Evolutionary conservation across 192 early-diverging fungal genomes (phyloP).

Genomic region (Backusella westeae): DNA sequence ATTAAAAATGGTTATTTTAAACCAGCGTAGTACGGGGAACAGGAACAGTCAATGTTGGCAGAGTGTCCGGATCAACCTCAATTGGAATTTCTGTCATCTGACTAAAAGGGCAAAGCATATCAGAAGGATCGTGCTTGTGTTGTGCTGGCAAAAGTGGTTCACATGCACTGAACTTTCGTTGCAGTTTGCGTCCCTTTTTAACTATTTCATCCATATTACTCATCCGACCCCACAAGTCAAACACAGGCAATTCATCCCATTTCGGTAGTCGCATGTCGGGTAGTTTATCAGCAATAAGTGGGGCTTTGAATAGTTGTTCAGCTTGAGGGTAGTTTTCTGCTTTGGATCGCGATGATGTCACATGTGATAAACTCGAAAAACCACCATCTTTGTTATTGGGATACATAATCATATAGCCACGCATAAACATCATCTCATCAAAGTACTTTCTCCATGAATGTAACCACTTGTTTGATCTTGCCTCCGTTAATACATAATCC

Average conservation of each 20-base stretch:
- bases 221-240: constrained; percentile 50
- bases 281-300: constrained; percentile 38
- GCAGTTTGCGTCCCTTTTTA: constrained; percentile 35
- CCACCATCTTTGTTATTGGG: constrained; percentile 53
- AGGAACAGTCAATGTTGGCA: neutral
- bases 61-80: neutral
- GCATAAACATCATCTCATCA: constrained; percentile 58
- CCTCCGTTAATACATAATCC: constrained; percentile 42
- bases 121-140: constrained; percentile 29
- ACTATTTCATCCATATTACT: constrained; percentile 6
- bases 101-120: constrained; percentile 41
- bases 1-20: neutral
- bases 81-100: constrained; percentile 6
- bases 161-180: constrained; percentile 40
- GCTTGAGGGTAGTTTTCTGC: constrained; percentile 25
- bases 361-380: constrained; percentile 32
- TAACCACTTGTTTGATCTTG: constrained; percentile 50
- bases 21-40: neutral
- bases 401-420: constrained; percentile 60
- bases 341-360: constrained; percentile 21
- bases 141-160: constrained; percentile 8
- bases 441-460: constrained; percentile 57
- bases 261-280: constrained; percentile 33
- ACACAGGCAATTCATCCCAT: constrained; percentile 40
- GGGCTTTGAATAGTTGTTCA: constrained; percentile 26